Conservation (phyloP, 495 filamentous ascomycete genomes). For the Glonium stellatum region DNA sequence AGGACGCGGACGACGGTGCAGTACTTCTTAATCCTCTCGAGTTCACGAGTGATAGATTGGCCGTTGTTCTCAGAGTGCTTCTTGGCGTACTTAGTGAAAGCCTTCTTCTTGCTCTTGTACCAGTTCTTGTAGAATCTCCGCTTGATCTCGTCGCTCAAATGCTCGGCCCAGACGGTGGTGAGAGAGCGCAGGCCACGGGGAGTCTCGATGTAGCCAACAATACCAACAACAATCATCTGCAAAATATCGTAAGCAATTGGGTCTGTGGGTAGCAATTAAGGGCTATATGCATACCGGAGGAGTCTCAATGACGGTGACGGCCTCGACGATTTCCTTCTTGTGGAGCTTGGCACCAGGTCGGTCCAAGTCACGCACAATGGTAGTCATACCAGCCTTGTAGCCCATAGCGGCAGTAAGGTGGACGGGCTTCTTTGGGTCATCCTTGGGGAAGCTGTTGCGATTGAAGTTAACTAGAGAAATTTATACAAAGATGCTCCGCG, state of each 20-base stretch:
- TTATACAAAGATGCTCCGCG: conserved; percentile 3
- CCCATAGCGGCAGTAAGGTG: conserved; percentile 98
- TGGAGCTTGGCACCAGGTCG: conserved; percentile 98
- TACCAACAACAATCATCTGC: conserved; percentile 97
- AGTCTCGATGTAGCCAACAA: conserved; percentile 99
- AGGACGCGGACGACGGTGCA: conserved; percentile 99
- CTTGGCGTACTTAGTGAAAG: conserved; percentile 99
- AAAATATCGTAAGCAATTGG: conserved; percentile 47
- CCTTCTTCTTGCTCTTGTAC: conserved; percentile 99
- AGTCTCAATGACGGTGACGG: conserved; percentile 97
- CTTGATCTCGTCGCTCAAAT: conserved; percentile 96
- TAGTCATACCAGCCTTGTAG: conserved; percentile 99
- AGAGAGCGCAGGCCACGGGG: conserved; percentile 98
- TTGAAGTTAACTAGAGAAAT: conserved; percentile 18
- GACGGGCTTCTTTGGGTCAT: conserved; percentile 98
- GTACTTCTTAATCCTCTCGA: conserved; percentile 99
- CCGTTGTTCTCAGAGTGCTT: conserved; percentile 91
- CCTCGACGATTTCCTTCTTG: conserved; percentile 99
- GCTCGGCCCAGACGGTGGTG: conserved; percentile 99
- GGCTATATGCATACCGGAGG: conserved; percentile 75
- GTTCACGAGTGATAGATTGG: conserved; percentile 84
- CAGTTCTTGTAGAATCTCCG: conserved; percentile 99
- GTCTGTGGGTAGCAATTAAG: conserved; percentile 10
- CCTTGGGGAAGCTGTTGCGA: conserved; percentile 85
- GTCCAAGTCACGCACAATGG: conserved; percentile 99